Percentiles rank a stretch among this genome's conserved stretches.
phyloP scores from a whole-genome alignment of 345 rosid genomes.

The Luvunga scandens region DNA sequence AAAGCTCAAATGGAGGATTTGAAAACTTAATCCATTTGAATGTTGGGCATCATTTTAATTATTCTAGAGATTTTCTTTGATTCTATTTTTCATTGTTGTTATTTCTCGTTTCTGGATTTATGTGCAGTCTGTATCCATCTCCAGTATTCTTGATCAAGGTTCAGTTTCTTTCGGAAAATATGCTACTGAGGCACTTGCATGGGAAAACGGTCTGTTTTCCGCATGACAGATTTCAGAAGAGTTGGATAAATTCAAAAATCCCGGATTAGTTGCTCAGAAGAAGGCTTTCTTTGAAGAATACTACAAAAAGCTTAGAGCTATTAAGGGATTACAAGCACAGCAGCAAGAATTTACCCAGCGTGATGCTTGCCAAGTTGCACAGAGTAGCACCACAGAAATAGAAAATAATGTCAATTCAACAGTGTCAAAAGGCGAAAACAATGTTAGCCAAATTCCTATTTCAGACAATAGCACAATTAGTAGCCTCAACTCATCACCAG shows the following conservation, averaged over 20 bases:
- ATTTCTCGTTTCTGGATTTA: not conserved
- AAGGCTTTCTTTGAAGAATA: conserved; percentile 31
- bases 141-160: conserved; percentile 12
- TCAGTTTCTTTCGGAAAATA: conserved; percentile 29
- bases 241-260: conserved; percentile 22
- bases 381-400: not conserved
- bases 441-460: not conserved
- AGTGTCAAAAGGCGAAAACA: not conserved
- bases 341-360: conserved; percentile 7
- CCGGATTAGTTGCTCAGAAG: conserved; percentile 30
- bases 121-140: conserved; percentile 7
- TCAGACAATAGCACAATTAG: not conserved
- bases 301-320: conserved; percentile 19
- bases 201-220: conserved; percentile 29
- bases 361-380: not conserved
- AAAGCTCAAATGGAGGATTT: not conserved
- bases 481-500: not conserved
- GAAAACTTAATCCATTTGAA: no score
- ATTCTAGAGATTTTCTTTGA: not conserved
- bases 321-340: conserved; percentile 20
- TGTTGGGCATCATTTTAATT: not conserved
- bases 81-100: not conserved
- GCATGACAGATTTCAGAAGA: conserved; percentile 22
- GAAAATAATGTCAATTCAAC: not conserved
- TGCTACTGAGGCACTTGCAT: conserved; percentile 20